Evolutionary conservation across 208 protist genomes (phyloP).

Genomic region (Leishmania turanica): DNA sequence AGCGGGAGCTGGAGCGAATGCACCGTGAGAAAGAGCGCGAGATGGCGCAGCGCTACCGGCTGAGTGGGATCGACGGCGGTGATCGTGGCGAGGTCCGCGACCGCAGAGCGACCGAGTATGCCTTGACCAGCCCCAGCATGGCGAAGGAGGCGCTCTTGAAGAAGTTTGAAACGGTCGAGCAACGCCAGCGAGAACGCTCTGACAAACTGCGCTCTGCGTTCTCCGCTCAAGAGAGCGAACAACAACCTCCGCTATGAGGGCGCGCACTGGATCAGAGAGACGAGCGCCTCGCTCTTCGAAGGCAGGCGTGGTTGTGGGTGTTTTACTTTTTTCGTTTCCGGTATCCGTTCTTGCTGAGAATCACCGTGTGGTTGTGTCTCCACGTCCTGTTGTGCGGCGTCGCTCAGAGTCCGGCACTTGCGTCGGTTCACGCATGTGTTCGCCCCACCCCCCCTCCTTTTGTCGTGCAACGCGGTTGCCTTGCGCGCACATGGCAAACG

Average conservation of each 20-base stretch:
- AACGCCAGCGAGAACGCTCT: constrained; percentile 55
- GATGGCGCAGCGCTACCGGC: constrained; percentile 35
- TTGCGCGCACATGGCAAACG: background rate
- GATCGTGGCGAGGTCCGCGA: constrained; percentile 23
- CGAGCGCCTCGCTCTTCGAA: background rate
- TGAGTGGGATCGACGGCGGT: constrained; percentile 17
- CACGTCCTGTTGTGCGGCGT: background rate
- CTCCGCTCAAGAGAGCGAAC: constrained; percentile 2
- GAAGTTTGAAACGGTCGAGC: constrained; percentile 32
- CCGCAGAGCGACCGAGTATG: constrained; percentile 12
- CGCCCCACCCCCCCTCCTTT: background rate
- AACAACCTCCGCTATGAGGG: background rate
- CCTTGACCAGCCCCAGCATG: background rate
- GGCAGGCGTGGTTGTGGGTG: background rate
- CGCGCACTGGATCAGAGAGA: background rate
- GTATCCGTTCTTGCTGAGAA: background rate
- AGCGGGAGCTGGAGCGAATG: constrained; percentile 63
- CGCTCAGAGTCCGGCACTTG: background rate
- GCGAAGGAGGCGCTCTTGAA: constrained; percentile 33
- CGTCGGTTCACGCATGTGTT: background rate
- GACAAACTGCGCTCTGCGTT: constrained; percentile 52
- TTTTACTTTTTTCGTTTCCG: background rate
- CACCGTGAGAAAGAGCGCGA: constrained; percentile 72
- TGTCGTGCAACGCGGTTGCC: background rate
- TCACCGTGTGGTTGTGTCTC: background rate